phyloP scores from a whole-genome alignment of 2,329 filamentous ascomycete species.

The Epichloe sp. region DNA sequence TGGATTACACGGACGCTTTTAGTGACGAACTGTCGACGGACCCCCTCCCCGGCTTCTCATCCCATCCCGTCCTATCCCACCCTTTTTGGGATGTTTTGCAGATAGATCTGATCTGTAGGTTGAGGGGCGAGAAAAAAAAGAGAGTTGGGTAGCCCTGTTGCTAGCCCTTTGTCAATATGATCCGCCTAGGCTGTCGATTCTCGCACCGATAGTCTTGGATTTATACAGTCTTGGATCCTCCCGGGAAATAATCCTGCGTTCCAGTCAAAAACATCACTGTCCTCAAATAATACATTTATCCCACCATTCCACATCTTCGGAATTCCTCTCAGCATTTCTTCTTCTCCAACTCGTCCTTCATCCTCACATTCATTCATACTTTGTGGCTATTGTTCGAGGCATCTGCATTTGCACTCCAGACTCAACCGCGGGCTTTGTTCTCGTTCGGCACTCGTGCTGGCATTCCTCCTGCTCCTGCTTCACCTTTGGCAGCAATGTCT shows the following conservation, averaged over 20 bases:
- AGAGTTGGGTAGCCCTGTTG: conserved; percentile 11
- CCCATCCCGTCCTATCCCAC: neutral
- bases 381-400: conserved; percentile 15
- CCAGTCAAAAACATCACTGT: conserved; percentile 23
- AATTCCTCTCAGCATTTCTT: conserved; percentile 32
- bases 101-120: conserved; percentile 22
- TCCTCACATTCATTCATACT: conserved; percentile 14
- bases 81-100: conserved; percentile 13
- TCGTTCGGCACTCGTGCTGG: conserved; percentile 14
- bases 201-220: conserved; percentile 23
- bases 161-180: conserved; percentile 21
- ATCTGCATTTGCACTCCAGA: conserved; percentile 11
- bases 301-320: conserved; percentile 29
- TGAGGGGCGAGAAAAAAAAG: conserved; percentile 14
- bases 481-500: conserved; percentile 18
- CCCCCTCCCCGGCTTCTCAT: too few species aligned
- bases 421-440: conserved; percentile 13
- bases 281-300: conserved; percentile 26
- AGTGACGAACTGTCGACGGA: conserved; percentile 11
- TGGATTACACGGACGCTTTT: conserved; percentile 8
- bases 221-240: conserved; percentile 23
- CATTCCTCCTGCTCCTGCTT: conserved; percentile 19
- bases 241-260: conserved; percentile 19
- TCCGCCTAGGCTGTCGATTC: conserved; percentile 17
- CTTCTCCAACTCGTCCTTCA: conserved; percentile 21